A percentile compares a stretch with the other conserved stretches of the same genome.
Conservation (phyloP, 768 basidiomycete species). For the Collybiopsis luxurians region DNA sequence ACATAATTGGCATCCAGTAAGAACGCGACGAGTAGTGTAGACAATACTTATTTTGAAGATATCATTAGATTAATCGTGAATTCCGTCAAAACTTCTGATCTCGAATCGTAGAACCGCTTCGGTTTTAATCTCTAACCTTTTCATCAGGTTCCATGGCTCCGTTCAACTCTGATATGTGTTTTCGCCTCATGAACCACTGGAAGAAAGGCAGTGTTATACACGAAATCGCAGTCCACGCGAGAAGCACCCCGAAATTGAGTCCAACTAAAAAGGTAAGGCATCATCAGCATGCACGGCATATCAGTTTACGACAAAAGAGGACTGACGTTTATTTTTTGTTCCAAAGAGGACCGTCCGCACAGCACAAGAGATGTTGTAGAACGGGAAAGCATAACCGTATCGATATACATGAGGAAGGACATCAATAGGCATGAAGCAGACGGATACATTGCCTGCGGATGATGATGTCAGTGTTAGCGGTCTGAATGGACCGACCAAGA, state of each 20-base stretch:
- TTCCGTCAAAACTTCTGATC: too few relatives aligned
- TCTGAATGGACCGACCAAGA: not conserved
- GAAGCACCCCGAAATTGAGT: slow-evolving; percentile 56
- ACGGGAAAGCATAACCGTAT: slow-evolving; percentile 70
- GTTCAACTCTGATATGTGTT: slow-evolving; percentile 5
- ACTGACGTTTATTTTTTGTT: slow-evolving; percentile 58
- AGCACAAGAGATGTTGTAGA: slow-evolving; percentile 66
- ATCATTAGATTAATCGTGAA: too few relatives aligned
- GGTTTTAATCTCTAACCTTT: not conserved
- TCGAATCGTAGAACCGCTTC: too few relatives aligned
- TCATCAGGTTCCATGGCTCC: slow-evolving; percentile 2
- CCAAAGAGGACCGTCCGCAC: slow-evolving; percentile 63
- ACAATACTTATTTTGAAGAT: too few relatives aligned
- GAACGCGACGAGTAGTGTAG: too few relatives aligned
- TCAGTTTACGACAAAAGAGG: not conserved
- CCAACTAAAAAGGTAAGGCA: slow-evolving; percentile 40
- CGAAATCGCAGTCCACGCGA: slow-evolving; percentile 23
- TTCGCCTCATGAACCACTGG: slow-evolving; percentile 8
- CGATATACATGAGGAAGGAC: slow-evolving; percentile 54
- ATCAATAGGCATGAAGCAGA: slow-evolving; percentile 55
- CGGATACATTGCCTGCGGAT: slow-evolving; percentile 52
- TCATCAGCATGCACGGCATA: not conserved
- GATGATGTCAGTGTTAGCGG: not conserved
- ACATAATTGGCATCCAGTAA: too few relatives aligned
- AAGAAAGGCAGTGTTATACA: slow-evolving; percentile 5